Evolutionary conservation across 2,329 filamentous ascomycete genomes (phyloP), one percentile per base, ranked within the genome.

Genomic region (Epichloe brachyelytri): DNA sequence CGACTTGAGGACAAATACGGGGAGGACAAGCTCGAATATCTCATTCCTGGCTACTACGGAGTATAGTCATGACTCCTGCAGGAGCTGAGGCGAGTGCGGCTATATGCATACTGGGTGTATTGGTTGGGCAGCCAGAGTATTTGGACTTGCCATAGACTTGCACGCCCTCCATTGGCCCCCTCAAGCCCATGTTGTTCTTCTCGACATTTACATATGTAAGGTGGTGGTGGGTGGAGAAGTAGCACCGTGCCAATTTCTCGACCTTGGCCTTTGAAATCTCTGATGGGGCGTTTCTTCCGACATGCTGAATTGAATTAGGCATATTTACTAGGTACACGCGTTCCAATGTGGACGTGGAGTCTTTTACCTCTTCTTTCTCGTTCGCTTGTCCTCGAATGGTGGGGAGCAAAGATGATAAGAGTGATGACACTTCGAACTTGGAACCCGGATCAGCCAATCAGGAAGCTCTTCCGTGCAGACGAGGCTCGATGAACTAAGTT

Each of bases 31-130:
- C 26, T 26, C 1, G 26, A 8, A 26, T 0, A 26, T n/a, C n/a
- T n/a, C n/a, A 26, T 26, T 26, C 26, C 2, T 26, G 26, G 26
- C 26, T 26, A 26, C 26, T 26, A 26, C 7, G 22, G 7, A 26
- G 22, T 8, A 26, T 26, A 7, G 22, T 26, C 11, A 11, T 33
- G 17, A 12, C 17, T 26, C 38, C 37, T 45, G 44, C 48, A 53
- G 44, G 39, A 51, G 48, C 48, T 48, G 51, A 51, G 48, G 48
- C 51, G 34, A 4, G 48, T 40, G 48, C 43, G 43, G 48, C 22
- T 37, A 53, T 34, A 26, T 40, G 40, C 51, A 50, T 43, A 2
- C 22, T 44, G 19, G 44, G 20, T 49, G 40, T 40, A 44, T 49
- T 34, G 40, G 22, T 44, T 49, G 48, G 38, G 48, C 19, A 43